These are phyloP conservation scores for Aspergillus texensis DNA, from an alignment of 2,329 filamentous ascomycete species.

Conservation along the genomic window DNA sequence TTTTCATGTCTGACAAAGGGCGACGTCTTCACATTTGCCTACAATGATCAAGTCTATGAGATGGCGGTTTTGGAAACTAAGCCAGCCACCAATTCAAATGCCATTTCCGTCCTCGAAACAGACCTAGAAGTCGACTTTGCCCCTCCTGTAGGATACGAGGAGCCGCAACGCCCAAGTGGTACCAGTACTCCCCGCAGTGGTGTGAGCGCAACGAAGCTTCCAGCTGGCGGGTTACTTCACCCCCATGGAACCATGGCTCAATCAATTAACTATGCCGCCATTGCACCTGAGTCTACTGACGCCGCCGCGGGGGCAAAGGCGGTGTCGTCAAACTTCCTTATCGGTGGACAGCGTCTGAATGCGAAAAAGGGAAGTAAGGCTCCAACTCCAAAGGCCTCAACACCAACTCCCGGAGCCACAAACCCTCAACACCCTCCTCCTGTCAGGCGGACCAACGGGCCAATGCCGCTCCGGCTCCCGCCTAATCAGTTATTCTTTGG, in stretches of 20 bases:
- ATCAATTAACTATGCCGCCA: conserved; percentile 92
- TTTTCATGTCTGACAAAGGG: conserved; percentile 92
- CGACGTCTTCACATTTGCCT: conserved; percentile 93
- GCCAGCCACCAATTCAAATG: conserved; percentile 79
- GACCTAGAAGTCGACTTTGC: conserved; percentile 97
- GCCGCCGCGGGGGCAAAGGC: conserved; percentile 65
- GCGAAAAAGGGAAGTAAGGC: conserved; percentile 80
- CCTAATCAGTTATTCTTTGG: conserved; percentile 96
- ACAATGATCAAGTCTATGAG: conserved; percentile 92
- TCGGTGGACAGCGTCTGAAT: conserved; percentile 78
- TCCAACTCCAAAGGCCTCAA: conserved; percentile 71
- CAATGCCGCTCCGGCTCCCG: conserved; percentile 80
- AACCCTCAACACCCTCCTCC: conserved; percentile 49
- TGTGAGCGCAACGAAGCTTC: conserved; percentile 58
- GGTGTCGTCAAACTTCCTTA: conserved; percentile 75
- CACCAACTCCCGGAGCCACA: conserved; percentile 66
- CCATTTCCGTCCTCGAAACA: conserved; percentile 90
- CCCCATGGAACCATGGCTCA: conserved; percentile 93
- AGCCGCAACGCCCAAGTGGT: conserved; percentile 77
- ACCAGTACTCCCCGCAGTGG: conserved; percentile 80
- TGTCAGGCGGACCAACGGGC: conserved; percentile 67
- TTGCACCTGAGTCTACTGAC: conserved; percentile 74
- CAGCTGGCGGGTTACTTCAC: conserved; percentile 74
- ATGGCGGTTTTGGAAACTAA: conserved; percentile 94
- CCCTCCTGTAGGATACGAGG: conserved; percentile 88